Conservation (phyloP, 2,329 filamentous ascomycete genomes). For the Aspergillus sp. region DNA sequence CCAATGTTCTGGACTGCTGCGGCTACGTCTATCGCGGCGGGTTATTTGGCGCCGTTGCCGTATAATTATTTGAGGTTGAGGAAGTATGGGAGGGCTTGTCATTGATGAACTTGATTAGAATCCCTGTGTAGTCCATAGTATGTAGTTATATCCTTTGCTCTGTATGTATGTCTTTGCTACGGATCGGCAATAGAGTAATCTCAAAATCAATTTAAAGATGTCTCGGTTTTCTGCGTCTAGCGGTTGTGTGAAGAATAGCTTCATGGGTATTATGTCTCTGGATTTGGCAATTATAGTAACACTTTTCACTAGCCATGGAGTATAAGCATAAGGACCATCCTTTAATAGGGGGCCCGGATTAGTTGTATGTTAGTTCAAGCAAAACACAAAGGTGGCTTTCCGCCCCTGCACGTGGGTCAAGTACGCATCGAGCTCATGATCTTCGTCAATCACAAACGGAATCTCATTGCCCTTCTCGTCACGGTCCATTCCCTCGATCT, state of each 20-base stretch:
- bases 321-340: too few relatives aligned
- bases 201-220: too few relatives aligned
- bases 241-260: too few relatives aligned
- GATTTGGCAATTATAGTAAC: too few relatives aligned
- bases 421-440: slow-evolving; percentile 72
- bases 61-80: slow-evolving; percentile 56
- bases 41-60: slow-evolving; percentile 51
- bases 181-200: too few relatives aligned
- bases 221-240: too few relatives aligned
- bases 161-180: too few relatives aligned
- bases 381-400: slow-evolving; percentile 57
- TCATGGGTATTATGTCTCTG: too few relatives aligned
- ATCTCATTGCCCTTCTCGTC: slow-evolving; percentile 63
- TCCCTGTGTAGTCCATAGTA: too few relatives aligned
- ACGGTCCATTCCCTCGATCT: slow-evolving; percentile 67
- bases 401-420: slow-evolving; percentile 62
- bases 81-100: slow-evolving; percentile 49
- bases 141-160: too few relatives aligned
- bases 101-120: slow-evolving; percentile 5
- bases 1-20: slow-evolving; percentile 57
- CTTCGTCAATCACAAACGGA: slow-evolving; percentile 65
- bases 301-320: too few relatives aligned
- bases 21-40: slow-evolving; percentile 27
- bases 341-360: too few relatives aligned
- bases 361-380: slow-evolving; percentile 26